phyloP scores from a whole-genome alignment of 2,329 filamentous ascomycete species.

The Beauveria asiatica region DNA sequence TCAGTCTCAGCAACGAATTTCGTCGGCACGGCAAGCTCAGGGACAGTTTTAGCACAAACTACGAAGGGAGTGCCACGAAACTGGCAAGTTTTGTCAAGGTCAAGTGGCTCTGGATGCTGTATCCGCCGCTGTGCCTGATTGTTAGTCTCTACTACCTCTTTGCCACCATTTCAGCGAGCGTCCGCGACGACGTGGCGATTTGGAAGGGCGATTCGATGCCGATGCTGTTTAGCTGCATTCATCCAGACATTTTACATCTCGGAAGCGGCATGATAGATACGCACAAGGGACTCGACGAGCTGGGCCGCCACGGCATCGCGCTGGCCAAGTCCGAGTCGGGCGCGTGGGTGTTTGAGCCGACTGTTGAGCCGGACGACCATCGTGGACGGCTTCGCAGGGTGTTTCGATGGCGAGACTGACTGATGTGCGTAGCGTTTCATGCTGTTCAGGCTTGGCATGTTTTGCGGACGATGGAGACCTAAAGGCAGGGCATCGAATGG shows the following conservation, averaged over 20 bases:
- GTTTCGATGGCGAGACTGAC: constrained; percentile 1
- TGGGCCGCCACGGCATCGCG: constrained; percentile 26
- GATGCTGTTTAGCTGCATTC: constrained; percentile 30
- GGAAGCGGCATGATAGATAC: constrained; percentile 27
- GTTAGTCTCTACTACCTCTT: constrained; percentile 27
- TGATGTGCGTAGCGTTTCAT: not conserved
- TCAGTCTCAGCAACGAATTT: constrained; percentile 28
- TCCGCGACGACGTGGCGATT: constrained; percentile 26
- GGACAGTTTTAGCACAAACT: constrained; percentile 13
- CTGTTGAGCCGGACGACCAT: not conserved
- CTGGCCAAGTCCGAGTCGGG: constrained; percentile 25
- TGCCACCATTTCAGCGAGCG: constrained; percentile 26
- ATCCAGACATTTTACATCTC: constrained; percentile 23
- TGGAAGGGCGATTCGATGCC: constrained; percentile 31
- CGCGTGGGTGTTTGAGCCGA: constrained; percentile 27
- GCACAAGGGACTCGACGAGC: constrained; percentile 26
- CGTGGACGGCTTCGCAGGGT: not conserved
- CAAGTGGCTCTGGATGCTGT: constrained; percentile 29
- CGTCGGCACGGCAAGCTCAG: constrained; percentile 22
- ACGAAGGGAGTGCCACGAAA: constrained; percentile 22
- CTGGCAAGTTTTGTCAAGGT: constrained; percentile 25
- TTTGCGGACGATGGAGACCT: not conserved
- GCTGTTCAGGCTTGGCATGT: not conserved
- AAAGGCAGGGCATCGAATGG: not conserved
- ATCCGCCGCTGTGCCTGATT: constrained; percentile 25